phyloP scores from a whole-genome alignment of 441 rosid genomes.

The Theobroma grandiflorum region DNA sequence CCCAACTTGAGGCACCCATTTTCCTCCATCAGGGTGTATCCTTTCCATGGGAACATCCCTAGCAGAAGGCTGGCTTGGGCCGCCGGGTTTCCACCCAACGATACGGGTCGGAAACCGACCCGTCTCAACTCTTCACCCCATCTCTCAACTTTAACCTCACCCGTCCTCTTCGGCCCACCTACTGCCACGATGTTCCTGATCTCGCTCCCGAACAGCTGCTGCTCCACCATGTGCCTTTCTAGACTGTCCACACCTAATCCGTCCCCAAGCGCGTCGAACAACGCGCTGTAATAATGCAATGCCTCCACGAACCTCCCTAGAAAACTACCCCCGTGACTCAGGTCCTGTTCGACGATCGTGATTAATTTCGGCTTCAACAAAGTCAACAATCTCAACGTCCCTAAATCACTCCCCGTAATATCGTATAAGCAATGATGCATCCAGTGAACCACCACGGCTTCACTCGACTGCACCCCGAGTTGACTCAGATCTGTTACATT shows the following conservation, averaged over 20 bases:
- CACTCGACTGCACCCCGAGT: constrained; percentile 64
- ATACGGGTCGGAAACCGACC: constrained; percentile 73
- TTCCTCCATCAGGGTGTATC: constrained; percentile 81
- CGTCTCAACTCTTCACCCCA: constrained; percentile 76
- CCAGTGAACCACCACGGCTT: constrained; percentile 89
- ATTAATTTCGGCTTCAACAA: constrained; percentile 70
- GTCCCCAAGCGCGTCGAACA: constrained; percentile 87
- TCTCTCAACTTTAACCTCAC: constrained; percentile 66
- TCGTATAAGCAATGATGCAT: constrained; percentile 92
- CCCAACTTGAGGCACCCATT: constrained; percentile 78
- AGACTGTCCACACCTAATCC: constrained; percentile 63
- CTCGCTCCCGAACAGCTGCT: constrained; percentile 83
- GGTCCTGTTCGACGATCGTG: constrained; percentile 85
- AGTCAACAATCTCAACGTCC: constrained; percentile 59
- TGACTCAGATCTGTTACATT: constrained; percentile 53
- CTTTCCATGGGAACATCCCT: constrained; percentile 90
- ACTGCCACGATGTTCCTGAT: constrained; percentile 80
- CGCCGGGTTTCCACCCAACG: constrained; percentile 83
- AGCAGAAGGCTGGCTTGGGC: constrained; percentile 81
- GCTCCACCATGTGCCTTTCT: constrained; percentile 89
- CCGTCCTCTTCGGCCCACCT: constrained; percentile 79
- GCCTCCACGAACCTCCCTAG: constrained; percentile 88
- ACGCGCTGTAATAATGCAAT: constrained; percentile 86
- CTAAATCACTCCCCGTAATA: constrained; percentile 71
- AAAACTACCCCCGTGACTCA: constrained; percentile 73